Conservation (phyloP, 371 early-diverging fungal genomes). For the Capniomyces stellatus region DNA sequence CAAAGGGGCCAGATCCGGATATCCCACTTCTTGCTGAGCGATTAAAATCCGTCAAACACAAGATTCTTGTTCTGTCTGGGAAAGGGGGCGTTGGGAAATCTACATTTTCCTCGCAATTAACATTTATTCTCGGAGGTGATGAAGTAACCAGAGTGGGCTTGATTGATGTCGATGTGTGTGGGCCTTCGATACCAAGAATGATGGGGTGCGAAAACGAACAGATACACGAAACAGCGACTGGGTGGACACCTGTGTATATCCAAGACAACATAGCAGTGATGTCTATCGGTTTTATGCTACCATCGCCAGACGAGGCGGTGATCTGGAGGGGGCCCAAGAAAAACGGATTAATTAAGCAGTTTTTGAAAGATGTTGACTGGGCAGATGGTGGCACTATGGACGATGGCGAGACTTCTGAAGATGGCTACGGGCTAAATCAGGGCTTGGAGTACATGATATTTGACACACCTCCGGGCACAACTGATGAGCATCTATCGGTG, state of each 20-base stretch:
- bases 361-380: conserved; percentile 93
- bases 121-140: conserved; percentile 51
- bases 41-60: conserved; percentile 45
- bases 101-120: conserved; percentile 63
- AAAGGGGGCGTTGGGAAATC: conserved; percentile 99
- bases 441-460: conserved; percentile 70
- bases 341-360: conserved; percentile 89
- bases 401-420: not conserved
- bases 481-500: conserved; percentile 92
- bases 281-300: conserved; percentile 92
- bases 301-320: conserved; percentile 77
- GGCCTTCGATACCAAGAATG: conserved; percentile 93
- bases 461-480: conserved; percentile 99
- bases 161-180: conserved; percentile 98
- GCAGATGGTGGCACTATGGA: conserved; percentile 21
- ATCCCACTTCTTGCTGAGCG: conserved; percentile 53
- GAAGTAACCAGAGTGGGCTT: conserved; percentile 61
- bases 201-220: conserved; percentile 78
- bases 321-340: conserved; percentile 99
- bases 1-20: conserved; percentile 91
- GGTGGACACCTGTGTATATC: conserved; percentile 86
- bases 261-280: conserved; percentile 79
- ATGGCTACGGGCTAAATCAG: not conserved
- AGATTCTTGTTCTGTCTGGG: conserved; percentile 90
- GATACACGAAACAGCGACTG: conserved; percentile 58